These are phyloP conservation scores for Mycena kentingensis DNA, from an alignment of 768 basidiomycete genomes.

Conservation along the genomic window DNA sequence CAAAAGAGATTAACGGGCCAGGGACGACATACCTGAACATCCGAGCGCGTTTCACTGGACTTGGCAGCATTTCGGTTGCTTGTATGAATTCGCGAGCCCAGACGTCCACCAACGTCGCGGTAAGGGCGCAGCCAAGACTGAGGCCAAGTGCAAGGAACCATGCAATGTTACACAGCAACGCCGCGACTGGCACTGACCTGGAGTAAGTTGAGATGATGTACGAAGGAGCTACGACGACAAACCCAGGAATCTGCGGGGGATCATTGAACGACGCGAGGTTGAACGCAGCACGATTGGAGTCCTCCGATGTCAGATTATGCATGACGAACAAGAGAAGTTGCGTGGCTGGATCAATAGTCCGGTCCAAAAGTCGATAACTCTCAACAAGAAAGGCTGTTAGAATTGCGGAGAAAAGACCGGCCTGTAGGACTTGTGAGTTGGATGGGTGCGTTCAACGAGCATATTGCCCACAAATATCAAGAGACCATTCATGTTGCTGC, in stretches of 20 bases:
- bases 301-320: background rate
- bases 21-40: constrained; percentile 15
- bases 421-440: background rate
- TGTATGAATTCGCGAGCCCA: constrained; percentile 18
- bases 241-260: background rate
- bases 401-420: constrained; percentile 22
- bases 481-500: constrained; percentile 20
- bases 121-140: constrained; percentile 19
- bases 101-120: constrained; percentile 18
- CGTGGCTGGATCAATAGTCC: constrained; percentile 3
- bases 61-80: constrained; percentile 13
- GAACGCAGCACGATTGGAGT: background rate
- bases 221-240: too few species aligned
- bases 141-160: constrained; percentile 23
- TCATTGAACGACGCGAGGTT: background rate
- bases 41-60: constrained; percentile 17
- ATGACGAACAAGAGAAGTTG: background rate
- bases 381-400: constrained; percentile 22
- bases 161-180: constrained; percentile 16
- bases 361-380: constrained; percentile 16
- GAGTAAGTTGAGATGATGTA: too few species aligned
- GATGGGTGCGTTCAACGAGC: background rate
- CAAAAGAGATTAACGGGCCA: too few species aligned
- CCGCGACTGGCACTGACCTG: background rate
- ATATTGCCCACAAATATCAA: constrained; percentile 17